Conservation (phyloP, 495 filamentous ascomycete species). For the Xylaria longipes region DNA sequence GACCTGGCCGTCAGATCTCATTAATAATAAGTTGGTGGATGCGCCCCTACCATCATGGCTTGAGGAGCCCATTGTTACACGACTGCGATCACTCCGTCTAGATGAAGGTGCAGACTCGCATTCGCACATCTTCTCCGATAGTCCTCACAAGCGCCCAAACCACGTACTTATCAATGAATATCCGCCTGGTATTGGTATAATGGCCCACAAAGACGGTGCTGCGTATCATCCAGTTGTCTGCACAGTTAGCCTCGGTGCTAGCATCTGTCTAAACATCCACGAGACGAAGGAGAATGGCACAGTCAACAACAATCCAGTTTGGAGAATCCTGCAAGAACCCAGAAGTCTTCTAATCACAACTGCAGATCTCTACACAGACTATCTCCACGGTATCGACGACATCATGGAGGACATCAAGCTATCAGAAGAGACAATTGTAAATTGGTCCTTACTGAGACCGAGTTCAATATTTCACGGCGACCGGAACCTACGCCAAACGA, state of each 20-base stretch:
- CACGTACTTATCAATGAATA: conserved; percentile 97
- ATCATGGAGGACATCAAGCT: conserved; percentile 65
- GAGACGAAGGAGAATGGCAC: conserved; percentile 63
- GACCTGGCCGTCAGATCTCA: conserved; percentile 82
- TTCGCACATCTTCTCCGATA: conserved; percentile 65
- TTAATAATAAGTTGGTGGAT: conserved; percentile 74
- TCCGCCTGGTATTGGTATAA: conserved; percentile 84
- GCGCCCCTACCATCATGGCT: conserved; percentile 82
- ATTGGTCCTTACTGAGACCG: conserved; percentile 81
- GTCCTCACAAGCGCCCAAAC: conserved; percentile 80
- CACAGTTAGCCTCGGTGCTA: conserved; percentile 82
- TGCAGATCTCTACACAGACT: conserved; percentile 69
- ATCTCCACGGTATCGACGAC: conserved; percentile 78
- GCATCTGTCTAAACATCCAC: conserved; percentile 80
- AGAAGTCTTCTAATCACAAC: conserved; percentile 81
- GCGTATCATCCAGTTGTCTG: conserved; percentile 89
- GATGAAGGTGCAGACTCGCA: conserved; percentile 31
- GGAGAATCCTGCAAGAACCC: conserved; percentile 85
- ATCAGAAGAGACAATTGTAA: conserved; percentile 68
- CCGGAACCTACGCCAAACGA: conserved; percentile 64
- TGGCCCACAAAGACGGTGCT: conserved; percentile 92
- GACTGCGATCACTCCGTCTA: conserved; percentile 63
- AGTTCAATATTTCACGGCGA: conserved; percentile 62
- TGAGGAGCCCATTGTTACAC: conserved; percentile 68
- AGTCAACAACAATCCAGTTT: conserved; percentile 54